phyloP scores from a whole-genome alignment of 2,329 filamentous ascomycete genomes.

The Colletotrichum graminicola region DNA sequence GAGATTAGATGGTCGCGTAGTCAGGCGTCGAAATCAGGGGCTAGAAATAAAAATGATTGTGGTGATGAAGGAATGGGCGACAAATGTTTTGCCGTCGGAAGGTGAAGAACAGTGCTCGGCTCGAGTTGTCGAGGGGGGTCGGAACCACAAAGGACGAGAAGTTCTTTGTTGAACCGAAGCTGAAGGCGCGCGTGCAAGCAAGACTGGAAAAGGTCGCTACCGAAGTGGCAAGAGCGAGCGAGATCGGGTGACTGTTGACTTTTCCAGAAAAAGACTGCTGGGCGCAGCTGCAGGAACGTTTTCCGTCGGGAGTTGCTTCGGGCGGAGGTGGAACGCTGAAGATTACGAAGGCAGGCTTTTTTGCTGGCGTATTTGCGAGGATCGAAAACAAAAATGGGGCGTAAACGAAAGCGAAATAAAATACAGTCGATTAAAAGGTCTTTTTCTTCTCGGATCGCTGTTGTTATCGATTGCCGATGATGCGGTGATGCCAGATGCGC shows the following conservation, averaged over 20 bases:
- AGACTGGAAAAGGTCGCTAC: conserved; percentile 8
- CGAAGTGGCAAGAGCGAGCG: conserved; percentile 4
- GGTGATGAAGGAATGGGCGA: conserved; percentile 35
- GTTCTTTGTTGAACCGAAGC: conserved; percentile 26
- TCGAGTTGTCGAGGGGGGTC: conserved; percentile 5
- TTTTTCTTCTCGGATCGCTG: conserved; percentile 34
- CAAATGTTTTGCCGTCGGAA: conserved; percentile 27
- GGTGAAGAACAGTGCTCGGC: conserved; percentile 25
- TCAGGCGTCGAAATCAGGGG: conserved; percentile 40
- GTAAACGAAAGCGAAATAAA: conserved; percentile 45
- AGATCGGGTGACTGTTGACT: conserved; percentile 13
- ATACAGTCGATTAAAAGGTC: conserved; percentile 55
- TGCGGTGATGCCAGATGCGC: conserved; percentile 28
- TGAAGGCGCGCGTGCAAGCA: conserved; percentile 22
- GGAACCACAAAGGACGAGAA: conserved; percentile 26
- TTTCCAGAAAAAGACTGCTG: conserved; percentile 8
- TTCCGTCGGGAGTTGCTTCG: conserved; percentile 1
- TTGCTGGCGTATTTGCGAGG: conserved; percentile 27
- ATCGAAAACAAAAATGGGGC: not conserved
- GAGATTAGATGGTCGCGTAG: conserved; percentile 36
- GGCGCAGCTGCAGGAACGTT: conserved; percentile 9
- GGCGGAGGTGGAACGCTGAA: conserved; percentile 29
- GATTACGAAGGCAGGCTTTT: conserved; percentile 22
- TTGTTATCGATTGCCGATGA: conserved; percentile 12
- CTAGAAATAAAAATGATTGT: conserved; percentile 37